Conservation (phyloP, 1,139 yeast genomes). For the Suhomyces kunorum region DNA sequence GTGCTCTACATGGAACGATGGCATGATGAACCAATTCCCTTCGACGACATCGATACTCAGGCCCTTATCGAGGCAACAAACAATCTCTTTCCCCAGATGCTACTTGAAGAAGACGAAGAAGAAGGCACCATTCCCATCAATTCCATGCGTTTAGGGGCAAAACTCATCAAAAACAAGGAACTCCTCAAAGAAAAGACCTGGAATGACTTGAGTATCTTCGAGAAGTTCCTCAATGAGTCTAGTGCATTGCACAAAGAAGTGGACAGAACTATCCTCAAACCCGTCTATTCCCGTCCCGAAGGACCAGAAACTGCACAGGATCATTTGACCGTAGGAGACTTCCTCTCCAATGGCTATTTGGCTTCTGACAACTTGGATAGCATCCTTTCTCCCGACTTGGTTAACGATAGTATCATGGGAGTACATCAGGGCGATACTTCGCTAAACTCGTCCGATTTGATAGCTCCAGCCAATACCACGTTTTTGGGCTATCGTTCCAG, state of each 20-base stretch:
- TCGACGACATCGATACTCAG: conserved; percentile 45
- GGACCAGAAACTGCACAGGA: neutral
- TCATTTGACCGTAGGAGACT: conserved; percentile 30
- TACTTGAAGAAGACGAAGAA: conserved; percentile 43
- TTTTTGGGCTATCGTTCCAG: conserved; percentile 25
- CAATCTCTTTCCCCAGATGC: conserved; percentile 36
- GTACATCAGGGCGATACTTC: conserved; percentile 33
- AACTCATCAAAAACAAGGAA: conserved; percentile 38
- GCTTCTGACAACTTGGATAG: conserved; percentile 17
- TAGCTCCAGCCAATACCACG: conserved; percentile 32
- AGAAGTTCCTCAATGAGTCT: conserved; percentile 30
- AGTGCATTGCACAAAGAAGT: conserved; percentile 20
- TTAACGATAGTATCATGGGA: conserved; percentile 34
- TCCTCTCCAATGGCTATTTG: conserved; percentile 40
- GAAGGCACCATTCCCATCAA: conserved; percentile 43
- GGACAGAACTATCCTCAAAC: conserved; percentile 38
- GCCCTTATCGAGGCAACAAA: conserved; percentile 40
- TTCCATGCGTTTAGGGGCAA: conserved; percentile 42
- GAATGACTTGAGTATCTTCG: conserved; percentile 37
- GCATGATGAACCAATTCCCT: conserved; percentile 45
- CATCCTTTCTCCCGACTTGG: conserved; percentile 23
- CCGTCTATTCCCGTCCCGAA: conserved; percentile 23
- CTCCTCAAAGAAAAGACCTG: conserved; percentile 36
- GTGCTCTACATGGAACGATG: conserved; percentile 46
- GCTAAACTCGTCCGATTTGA: conserved; percentile 33